A percentile compares a stretch with the other conserved stretches of the same genome.
Evolutionary conservation across 2,329 filamentous ascomycete species (phyloP).

Genomic region (Stemphylium lycopersici): DNA sequence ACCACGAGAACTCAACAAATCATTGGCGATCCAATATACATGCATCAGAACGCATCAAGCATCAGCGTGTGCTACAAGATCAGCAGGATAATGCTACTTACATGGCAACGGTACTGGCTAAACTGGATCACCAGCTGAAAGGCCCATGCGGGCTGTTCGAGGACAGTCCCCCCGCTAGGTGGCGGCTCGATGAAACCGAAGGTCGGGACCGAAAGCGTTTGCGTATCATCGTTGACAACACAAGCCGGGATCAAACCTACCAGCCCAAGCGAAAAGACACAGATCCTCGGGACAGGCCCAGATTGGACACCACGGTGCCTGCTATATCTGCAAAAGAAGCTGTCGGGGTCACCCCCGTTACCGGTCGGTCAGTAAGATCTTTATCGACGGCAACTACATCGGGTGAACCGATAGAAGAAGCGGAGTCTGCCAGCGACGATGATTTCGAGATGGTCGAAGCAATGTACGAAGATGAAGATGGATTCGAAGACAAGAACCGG

Average conservation of each 20-base stretch:
- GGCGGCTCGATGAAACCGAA: constrained; percentile 95
- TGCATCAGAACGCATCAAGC: constrained; percentile 87
- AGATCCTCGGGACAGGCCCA: constrained; percentile 56
- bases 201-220: constrained; percentile 94
- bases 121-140: constrained; percentile 77
- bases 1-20: constrained; percentile 85
- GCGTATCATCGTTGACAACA: constrained; percentile 79
- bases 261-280: constrained; percentile 82
- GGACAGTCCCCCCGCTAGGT: constrained; percentile 69
- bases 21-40: constrained; percentile 97
- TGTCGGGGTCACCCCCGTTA: constrained; percentile 39
- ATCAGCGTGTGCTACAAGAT: constrained; percentile 87
- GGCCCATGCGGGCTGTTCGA: constrained; percentile 83
- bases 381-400: constrained; percentile 26
- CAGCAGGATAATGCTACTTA: constrained; percentile 89
- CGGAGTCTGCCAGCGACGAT: constrained; percentile 68
- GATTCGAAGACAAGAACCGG: constrained; percentile 95
- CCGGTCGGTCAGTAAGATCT: constrained; percentile 25
- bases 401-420: constrained; percentile 48
- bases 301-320: constrained; percentile 54
- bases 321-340: constrained; percentile 37
- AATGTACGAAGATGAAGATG: constrained; percentile 81
- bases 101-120: constrained; percentile 74
- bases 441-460: constrained; percentile 97
- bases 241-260: constrained; percentile 70